Percentiles rank a stretch among this genome's conserved stretches.
phyloP scores from a whole-genome alignment of 2,329 filamentous ascomycete genomes.

The Clonostachys rhizophaga region DNA sequence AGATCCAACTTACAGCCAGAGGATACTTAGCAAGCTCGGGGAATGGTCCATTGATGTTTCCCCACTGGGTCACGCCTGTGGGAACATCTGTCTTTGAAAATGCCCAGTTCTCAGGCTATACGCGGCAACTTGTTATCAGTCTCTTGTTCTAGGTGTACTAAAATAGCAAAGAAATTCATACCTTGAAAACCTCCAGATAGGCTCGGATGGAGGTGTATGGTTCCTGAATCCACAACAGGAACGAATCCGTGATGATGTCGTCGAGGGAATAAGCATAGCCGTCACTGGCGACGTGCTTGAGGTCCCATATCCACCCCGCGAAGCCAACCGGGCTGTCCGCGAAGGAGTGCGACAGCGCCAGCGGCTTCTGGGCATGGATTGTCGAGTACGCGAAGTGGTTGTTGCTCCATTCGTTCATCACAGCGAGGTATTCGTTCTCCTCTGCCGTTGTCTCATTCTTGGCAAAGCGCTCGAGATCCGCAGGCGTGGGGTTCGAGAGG shows the following conservation, averaged over 20 bases:
- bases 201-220: slow-evolving; percentile 1
- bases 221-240: slow-evolving; percentile 2
- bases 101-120: too few relatives aligned
- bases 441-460: slow-evolving; percentile 1
- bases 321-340: slow-evolving; percentile 4
- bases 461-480: not conserved
- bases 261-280: slow-evolving; percentile 1
- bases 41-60: too few relatives aligned
- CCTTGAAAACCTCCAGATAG: slow-evolving; percentile 3
- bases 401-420: not conserved
- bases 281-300: slow-evolving; percentile 2
- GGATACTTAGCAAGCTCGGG: too few relatives aligned
- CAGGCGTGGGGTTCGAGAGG: not conserved
- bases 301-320: slow-evolving; percentile 3
- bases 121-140: too few relatives aligned
- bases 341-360: slow-evolving; percentile 1
- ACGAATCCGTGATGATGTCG: slow-evolving; percentile 1
- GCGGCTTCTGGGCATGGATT: slow-evolving; percentile 1
- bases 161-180: not conserved
- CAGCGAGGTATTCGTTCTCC: not conserved
- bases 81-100: too few relatives aligned
- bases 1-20: too few relatives aligned
- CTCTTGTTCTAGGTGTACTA: too few relatives aligned
- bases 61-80: too few relatives aligned
- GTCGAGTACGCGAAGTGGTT: not conserved